Evolutionary conservation across 768 basidiomycete genomes (phyloP).

Genomic region (Lyophyllum shimeji): DNA sequence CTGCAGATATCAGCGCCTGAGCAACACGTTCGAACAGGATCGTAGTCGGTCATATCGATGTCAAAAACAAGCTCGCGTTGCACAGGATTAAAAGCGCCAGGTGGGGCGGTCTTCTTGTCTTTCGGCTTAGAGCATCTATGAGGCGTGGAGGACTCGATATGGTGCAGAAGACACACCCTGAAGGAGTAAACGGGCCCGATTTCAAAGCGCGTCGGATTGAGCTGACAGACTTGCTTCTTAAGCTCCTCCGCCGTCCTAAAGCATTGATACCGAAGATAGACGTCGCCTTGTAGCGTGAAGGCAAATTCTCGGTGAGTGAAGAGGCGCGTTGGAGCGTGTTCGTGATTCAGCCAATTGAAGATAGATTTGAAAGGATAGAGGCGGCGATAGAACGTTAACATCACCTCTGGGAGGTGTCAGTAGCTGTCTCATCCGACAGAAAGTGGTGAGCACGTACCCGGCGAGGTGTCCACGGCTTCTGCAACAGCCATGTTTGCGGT

Average conservation of each 20-base stretch:
- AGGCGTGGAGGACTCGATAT: background rate
- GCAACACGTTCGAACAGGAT: slow-evolving; percentile 93
- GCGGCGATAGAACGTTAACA: slow-evolving; percentile 78
- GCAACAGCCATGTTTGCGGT: slow-evolving; percentile 5
- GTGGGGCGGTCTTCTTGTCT: slow-evolving; percentile 78
- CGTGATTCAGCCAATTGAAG: slow-evolving; percentile 94
- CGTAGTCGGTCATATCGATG: slow-evolving; percentile 99
- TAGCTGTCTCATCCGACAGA: background rate
- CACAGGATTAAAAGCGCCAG: slow-evolving; percentile 69
- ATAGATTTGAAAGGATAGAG: slow-evolving; percentile 95
- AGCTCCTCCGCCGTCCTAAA: slow-evolving; percentile 85
- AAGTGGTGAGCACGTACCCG: slow-evolving; percentile 8
- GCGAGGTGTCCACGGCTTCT: slow-evolving; percentile 10
- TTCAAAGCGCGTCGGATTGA: slow-evolving; percentile 93
- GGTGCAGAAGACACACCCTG: slow-evolving; percentile 52
- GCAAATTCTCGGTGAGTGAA: slow-evolving; percentile 96
- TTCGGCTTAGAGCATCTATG: slow-evolving; percentile 56
- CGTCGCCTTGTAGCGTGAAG: slow-evolving; percentile 87
- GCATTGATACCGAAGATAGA: slow-evolving; percentile 94
- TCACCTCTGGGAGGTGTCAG: slow-evolving; percentile 33
- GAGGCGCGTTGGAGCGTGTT: slow-evolving; percentile 71
- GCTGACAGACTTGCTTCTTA: slow-evolving; percentile 81
- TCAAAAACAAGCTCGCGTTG: slow-evolving; percentile 96
- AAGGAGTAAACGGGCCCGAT: slow-evolving; percentile 93
- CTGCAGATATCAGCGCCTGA: slow-evolving; percentile 87